Conservation (phyloP, 169 alveolate species). For the Miamiensis avidus region DNA sequence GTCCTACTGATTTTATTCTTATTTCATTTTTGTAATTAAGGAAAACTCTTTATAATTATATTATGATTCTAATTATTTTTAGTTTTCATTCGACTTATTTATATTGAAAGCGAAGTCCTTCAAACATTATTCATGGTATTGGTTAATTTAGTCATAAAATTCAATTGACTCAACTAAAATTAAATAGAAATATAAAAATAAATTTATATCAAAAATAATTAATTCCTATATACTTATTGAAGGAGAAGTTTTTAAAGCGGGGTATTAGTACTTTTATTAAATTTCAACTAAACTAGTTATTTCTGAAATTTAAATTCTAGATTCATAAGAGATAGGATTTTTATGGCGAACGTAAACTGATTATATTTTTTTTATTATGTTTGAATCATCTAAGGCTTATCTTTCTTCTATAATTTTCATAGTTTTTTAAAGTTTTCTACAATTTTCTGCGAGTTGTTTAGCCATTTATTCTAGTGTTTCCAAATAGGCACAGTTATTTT, state of each 20-base stretch:
- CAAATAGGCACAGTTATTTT: too few relatives aligned
- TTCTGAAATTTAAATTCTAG: not conserved
- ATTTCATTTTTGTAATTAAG: not conserved
- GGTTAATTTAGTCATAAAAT: not conserved
- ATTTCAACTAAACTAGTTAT: too few relatives aligned
- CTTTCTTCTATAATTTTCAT: not conserved
- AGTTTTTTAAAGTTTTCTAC: not conserved
- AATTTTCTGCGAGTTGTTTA: not conserved
- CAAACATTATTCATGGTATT: not conserved
- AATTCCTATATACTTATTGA: not conserved
- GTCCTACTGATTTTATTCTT: not conserved
- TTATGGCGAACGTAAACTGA: not conserved
- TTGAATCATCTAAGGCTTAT: not conserved
- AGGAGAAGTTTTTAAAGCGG: not conserved
- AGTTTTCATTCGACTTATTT: not conserved
- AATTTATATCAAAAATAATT: too few relatives aligned
- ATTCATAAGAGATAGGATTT: not conserved
- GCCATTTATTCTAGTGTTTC: not conserved
- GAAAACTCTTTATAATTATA: not conserved
- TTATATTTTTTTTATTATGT: too few relatives aligned
- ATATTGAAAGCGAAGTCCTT: not conserved
- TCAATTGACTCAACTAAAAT: not conserved
- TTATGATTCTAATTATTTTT: not conserved
- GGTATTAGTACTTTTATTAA: too few relatives aligned
- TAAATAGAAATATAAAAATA: too few relatives aligned